Evolutionary conservation across 2,329 filamentous ascomycete species (phyloP), one percentile per base, ranked within the genome.

Genomic region (Fusarium euwallaceae): DNA sequence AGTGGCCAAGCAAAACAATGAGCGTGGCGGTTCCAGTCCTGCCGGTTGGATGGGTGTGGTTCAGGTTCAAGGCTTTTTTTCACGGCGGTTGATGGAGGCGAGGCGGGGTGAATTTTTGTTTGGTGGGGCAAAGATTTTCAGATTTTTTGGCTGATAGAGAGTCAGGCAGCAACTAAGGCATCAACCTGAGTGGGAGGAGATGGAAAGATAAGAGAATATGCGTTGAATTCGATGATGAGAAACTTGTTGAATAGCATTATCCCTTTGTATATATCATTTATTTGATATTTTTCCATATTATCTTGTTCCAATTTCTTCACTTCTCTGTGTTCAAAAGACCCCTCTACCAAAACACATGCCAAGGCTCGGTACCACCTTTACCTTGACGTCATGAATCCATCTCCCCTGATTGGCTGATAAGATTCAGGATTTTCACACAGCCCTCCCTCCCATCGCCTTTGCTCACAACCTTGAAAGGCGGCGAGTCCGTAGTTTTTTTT

Each of bases 81-180:
- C 76, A 61, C 70, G 68, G 70, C 68, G 76, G 73, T 76, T 71
- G 65, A 73, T 67, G 75, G 78, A 82, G 80, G 81, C 81, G 79
- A 82, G 81, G 82, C 82, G 82, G 82, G 82, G 82, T 84, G 82
- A 80, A 82, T 81, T 83, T 83, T 82, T 78, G 78, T 79, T 75
- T 82, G 78, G 82, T 83, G 82, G 82, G 82, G 82, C 81, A 75
- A 34, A 34, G 68, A 68, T 78, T 81, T 79, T 79, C 78, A 81
- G 79, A 81, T 79, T 80, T 82, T 81, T 82, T 79, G 79, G 67
- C 73, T 75, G 76, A 80, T 73, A 76, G 76, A 67, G 65, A 73
- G 74, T 82, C 79, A 82, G 81, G 81, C 81, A 83, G 76, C 80
- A 81, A 82, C 76, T 81, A 80, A 82, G 80, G 80, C 80, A 81